Conservation (phyloP, 73 alveolate genomes). For the Paramecium sonneborni region DNA sequence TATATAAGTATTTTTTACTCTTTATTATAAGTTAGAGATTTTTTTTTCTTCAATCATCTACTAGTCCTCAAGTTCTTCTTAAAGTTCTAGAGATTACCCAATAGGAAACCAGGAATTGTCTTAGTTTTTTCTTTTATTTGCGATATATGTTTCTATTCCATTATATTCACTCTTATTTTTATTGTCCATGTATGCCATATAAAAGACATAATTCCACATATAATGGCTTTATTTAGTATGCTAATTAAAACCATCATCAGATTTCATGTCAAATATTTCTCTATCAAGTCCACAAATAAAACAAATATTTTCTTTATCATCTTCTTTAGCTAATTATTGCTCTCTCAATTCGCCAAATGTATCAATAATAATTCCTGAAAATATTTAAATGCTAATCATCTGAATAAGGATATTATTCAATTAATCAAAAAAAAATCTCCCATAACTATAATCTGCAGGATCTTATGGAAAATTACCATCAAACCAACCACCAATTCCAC, state of each 20-base stretch:
- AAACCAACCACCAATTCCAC: conserved; percentile 82
- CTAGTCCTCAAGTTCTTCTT: conserved; percentile 41
- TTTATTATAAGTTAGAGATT: background rate
- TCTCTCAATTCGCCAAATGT: conserved; percentile 93
- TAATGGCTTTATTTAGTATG: conserved; percentile 86
- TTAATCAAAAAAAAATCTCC: conserved; percentile 64
- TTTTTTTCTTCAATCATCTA: conserved; percentile 7
- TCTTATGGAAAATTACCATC: conserved; percentile 34
- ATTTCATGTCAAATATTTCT: conserved; percentile 86
- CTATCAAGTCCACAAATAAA: conserved; percentile 93
- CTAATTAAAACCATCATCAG: conserved; percentile 75
- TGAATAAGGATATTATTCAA: conserved; percentile 54
- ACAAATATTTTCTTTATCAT: conserved; percentile 90
- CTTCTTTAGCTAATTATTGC: conserved; percentile 78
- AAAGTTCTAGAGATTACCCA: background rate
- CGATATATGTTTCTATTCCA: conserved; percentile 93
- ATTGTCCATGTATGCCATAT: conserved; percentile 83
- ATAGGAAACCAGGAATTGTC: conserved; percentile 94
- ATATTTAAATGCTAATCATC: conserved; percentile 62
- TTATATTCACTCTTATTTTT: conserved; percentile 90
- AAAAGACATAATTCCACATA: conserved; percentile 90
- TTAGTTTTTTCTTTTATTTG: conserved; percentile 79
- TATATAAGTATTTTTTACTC: background rate
- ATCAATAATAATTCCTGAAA: conserved; percentile 89
- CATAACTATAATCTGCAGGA: conserved; percentile 53